Conservation (phyloP, 306 rosid species). For the Ochetophila trinervis region DNA sequence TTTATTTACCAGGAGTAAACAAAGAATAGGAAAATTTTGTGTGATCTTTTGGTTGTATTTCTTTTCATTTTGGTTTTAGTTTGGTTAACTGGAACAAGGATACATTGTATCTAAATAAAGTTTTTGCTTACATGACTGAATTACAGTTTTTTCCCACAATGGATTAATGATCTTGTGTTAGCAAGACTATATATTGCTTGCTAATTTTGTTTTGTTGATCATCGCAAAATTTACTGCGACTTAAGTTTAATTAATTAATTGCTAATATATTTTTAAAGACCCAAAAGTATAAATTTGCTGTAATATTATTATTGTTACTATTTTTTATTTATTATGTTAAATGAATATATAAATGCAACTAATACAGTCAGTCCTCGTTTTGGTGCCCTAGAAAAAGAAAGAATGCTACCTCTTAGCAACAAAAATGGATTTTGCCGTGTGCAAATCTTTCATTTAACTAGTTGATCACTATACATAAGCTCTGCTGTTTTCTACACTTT, state of each 20-base stretch:
- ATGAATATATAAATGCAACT: no score
- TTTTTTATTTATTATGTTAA: no score
- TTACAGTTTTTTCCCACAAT: not conserved
- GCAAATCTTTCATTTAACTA: constrained; percentile 5
- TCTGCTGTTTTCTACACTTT: no score
- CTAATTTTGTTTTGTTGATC: not conserved
- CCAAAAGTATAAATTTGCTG: no score
- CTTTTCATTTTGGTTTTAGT: not conserved
- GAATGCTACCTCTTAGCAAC: constrained; percentile 1
- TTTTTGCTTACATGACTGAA: not conserved
- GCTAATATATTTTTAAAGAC: no score
- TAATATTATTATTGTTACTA: no score
- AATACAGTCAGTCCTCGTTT: no score
- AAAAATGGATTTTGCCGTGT: constrained; percentile 15
- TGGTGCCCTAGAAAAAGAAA: no score
- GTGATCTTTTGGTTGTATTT: not conserved
- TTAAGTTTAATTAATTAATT: no score
- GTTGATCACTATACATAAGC: constrained; percentile 10
- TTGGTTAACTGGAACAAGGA: no score
- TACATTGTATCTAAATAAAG: not conserved
- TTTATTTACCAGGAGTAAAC: no score
- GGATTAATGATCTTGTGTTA: not conserved
- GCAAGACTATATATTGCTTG: not conserved
- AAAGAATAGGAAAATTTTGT: not conserved
- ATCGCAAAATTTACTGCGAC: no score